A percentile compares a stretch with the other conserved stretches of the same genome.
phyloP scores from a whole-genome alignment of 73 alveolate species.

The Breviolum minutum region DNA sequence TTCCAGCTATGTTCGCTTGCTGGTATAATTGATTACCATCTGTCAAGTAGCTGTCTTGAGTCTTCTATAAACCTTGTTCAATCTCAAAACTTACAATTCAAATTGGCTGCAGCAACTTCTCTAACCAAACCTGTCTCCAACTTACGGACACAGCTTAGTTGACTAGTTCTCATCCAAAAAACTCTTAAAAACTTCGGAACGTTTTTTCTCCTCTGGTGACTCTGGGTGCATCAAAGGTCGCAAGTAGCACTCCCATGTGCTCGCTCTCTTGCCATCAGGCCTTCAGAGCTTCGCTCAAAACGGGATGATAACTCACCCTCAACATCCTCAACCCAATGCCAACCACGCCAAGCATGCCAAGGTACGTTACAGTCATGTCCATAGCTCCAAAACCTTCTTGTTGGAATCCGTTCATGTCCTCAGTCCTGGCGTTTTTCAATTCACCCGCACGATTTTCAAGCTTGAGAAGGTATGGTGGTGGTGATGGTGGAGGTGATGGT shows the following conservation, averaged over 20 bases:
- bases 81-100: no score
- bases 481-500: no score
- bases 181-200: not conserved
- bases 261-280: slow-evolving; percentile 75
- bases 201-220: slow-evolving; percentile 13
- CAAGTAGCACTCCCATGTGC: slow-evolving; percentile 91
- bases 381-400: slow-evolving; percentile 86
- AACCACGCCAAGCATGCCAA: no score
- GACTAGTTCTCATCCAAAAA: no score
- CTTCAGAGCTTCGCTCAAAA: not conserved
- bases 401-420: slow-evolving; percentile 89
- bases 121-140: no score
- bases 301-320: not conserved
- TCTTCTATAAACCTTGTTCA: no score
- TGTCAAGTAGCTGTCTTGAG: no score
- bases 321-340: no score
- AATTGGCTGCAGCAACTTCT: no score
- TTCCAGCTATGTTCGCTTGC: no score
- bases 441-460: not conserved
- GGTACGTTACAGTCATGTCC: slow-evolving; percentile 92
- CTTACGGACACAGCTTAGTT: no score
- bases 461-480: not conserved
- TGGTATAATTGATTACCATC: no score
- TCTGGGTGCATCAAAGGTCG: slow-evolving; percentile 61
- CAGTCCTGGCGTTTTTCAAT: slow-evolving; percentile 55